Evolutionary conservation across 2,329 filamentous ascomycete species (phyloP).

Genomic region (Dryadomyces quercivorus): DNA sequence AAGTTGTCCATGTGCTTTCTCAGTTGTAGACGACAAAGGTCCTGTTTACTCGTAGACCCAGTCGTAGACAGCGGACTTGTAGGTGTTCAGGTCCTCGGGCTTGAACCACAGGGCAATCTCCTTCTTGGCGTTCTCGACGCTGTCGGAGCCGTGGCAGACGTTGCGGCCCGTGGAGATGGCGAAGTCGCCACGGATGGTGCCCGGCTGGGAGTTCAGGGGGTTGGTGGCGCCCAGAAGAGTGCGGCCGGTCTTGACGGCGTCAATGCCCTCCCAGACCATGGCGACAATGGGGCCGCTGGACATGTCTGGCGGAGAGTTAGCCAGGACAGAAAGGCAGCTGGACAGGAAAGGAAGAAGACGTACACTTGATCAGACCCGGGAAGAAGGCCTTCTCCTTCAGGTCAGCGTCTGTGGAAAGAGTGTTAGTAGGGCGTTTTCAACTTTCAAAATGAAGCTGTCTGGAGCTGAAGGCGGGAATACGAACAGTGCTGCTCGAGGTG

Average conservation of each 20-base stretch:
- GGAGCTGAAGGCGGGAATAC: constrained; percentile 17
- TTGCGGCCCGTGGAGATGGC: constrained; percentile 88
- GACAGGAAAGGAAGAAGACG: constrained; percentile 19
- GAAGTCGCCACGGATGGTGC: constrained; percentile 93
- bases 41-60: constrained; percentile 80
- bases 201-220: constrained; percentile 84
- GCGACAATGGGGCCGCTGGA: constrained; percentile 89
- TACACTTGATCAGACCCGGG: constrained; percentile 83
- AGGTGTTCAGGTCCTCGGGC: constrained; percentile 70
- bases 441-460: too few relatives aligned
- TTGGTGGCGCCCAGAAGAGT: constrained; percentile 96
- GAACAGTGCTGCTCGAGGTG: constrained; percentile 94
- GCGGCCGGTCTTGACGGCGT: constrained; percentile 97
- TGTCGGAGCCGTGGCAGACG: constrained; percentile 99
- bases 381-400: constrained; percentile 95
- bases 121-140: constrained; percentile 98
- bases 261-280: constrained; percentile 99
- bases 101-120: constrained; percentile 99
- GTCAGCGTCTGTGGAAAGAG: constrained; percentile 52
- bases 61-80: constrained; percentile 73
- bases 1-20: neutral
- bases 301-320: constrained; percentile 58
- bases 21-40: neutral
- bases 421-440: neutral
- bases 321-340: neutral